Evolutionary conservation across 805 yeast species (phyloP).

Genomic region (Cyberlindnera samutprakarnensis): DNA sequence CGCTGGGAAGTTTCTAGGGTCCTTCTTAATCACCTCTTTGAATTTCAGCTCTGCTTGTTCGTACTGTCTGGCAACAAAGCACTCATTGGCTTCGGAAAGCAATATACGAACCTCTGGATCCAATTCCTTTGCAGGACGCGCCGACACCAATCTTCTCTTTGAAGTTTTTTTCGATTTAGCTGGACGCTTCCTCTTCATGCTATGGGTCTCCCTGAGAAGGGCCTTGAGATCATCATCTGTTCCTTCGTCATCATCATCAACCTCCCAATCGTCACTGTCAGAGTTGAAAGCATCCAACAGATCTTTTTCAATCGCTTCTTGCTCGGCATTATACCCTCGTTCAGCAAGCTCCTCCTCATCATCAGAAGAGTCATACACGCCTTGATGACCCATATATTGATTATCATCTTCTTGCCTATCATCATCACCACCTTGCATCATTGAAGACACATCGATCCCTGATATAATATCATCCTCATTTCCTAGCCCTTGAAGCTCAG

Average conservation of each 20-base stretch:
- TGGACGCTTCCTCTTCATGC: constrained; percentile 43
- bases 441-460: no score
- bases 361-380: no score
- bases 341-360: no score
- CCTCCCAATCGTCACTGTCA: constrained; percentile 28
- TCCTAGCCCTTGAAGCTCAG: no score
- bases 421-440: constrained; percentile 1
- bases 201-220: constrained; percentile 61
- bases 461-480: no score
- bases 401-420: constrained; percentile 3
- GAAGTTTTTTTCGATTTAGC: constrained; percentile 6
- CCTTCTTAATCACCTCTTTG: constrained; percentile 66
- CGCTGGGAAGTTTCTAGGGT: constrained; percentile 73
- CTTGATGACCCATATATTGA: no score
- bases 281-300: constrained; percentile 30
- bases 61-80: constrained; percentile 60
- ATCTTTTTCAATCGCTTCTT: no score
- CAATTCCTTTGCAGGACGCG: constrained; percentile 32
- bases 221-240: constrained; percentile 46
- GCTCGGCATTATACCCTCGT: no score
- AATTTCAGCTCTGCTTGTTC: constrained; percentile 52
- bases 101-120: constrained; percentile 68
- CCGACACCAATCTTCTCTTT: constrained; percentile 25
- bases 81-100: constrained; percentile 71
- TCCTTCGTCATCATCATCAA: constrained; percentile 33